Evolutionary conservation across 352 stramenopile genomes (phyloP).

Genomic region (Phytopythium cucurbitacearum): DNA sequence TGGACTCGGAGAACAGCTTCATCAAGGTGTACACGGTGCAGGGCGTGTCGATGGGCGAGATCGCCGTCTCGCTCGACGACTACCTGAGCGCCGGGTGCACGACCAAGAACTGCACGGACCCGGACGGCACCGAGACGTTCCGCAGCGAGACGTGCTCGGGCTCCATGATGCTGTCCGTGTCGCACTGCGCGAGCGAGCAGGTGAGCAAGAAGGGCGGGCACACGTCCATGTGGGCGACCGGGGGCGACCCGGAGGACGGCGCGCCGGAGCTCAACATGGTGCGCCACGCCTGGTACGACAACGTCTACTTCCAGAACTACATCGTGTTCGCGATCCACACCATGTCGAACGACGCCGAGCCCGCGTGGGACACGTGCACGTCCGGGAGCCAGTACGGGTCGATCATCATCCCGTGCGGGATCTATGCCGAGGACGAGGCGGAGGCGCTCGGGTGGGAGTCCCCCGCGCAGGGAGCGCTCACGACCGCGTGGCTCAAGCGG

Average conservation of each 20-base stretch:
- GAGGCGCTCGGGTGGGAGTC: constrained; percentile 8
- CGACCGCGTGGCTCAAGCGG: constrained; percentile 11
- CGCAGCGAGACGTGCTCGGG: constrained; percentile 7
- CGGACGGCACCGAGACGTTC: not conserved
- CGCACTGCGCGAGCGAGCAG: constrained; percentile 4
- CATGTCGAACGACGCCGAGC: constrained; percentile 2
- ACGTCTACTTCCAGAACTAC: constrained; percentile 7
- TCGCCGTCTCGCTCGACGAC: constrained; percentile 12
- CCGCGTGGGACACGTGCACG: constrained; percentile 8
- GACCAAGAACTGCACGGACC: constrained; percentile 9
- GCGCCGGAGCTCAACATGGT: constrained; percentile 7
- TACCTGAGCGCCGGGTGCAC: constrained; percentile 16
- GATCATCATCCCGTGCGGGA: constrained; percentile 11
- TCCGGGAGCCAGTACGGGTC: constrained; percentile 3
- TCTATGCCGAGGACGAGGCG: constrained; percentile 4
- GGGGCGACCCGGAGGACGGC: constrained; percentile 9
- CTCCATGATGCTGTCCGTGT: constrained; percentile 8
- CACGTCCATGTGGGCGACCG: constrained; percentile 31
- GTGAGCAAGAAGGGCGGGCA: constrained; percentile 5
- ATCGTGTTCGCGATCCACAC: constrained; percentile 13
- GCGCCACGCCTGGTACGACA: constrained; percentile 9
- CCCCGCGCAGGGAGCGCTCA: constrained; percentile 7
- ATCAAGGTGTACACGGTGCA: constrained; percentile 17
- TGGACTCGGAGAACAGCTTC: constrained; percentile 9
- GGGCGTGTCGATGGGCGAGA: constrained; percentile 16